Conservation (phyloP, 352 stramenopile genomes). For the Globisporangium cystogenes region DNA sequence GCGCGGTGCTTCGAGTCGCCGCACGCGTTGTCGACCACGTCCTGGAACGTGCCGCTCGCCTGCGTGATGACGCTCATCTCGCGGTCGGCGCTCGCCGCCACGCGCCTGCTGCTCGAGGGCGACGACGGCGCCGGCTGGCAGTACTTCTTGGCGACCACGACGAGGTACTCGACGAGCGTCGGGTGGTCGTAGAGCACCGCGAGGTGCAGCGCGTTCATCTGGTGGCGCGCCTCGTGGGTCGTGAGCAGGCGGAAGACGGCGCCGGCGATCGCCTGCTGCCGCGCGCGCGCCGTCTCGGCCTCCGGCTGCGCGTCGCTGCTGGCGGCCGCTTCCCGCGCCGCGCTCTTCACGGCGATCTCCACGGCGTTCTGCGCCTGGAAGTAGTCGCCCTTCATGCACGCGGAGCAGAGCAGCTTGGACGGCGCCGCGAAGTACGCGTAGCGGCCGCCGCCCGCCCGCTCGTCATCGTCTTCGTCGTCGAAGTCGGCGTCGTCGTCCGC, state of each 20-base stretch:
- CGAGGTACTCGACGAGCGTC: conserved; percentile 49
- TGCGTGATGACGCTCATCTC: conserved; percentile 9
- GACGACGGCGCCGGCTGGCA: conserved; percentile 18
- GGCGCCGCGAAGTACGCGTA: conserved; percentile 56
- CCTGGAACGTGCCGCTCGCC: conserved; percentile 16
- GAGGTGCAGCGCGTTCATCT: conserved; percentile 73
- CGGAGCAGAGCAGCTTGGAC: conserved; percentile 55
- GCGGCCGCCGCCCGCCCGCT: conserved; percentile 4
- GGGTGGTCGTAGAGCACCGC: conserved; percentile 76
- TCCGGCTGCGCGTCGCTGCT: conserved; percentile 6
- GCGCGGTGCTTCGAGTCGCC: conserved; percentile 66
- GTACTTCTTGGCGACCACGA: conserved; percentile 39
- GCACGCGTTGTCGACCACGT: conserved; percentile 46
- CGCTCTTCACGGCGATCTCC: conserved; percentile 45
- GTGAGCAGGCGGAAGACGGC: conserved; percentile 51
- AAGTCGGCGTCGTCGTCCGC: conserved; percentile 8
- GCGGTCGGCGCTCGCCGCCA: conserved; percentile 2
- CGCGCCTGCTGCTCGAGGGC: conserved; percentile 6
- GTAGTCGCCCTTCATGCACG: conserved; percentile 74
- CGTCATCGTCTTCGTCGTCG: conserved; percentile 18
- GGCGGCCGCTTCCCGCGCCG: conserved; percentile 10
- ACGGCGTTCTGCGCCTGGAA: conserved; percentile 62
- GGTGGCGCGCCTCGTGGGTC: conserved; percentile 53
- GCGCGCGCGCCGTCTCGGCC: not conserved
- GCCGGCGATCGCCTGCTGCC: conserved; percentile 7